Base-by-base conservation (phyloP, 768 basidiomycete species). In the Mycena epipterygia region DNA sequence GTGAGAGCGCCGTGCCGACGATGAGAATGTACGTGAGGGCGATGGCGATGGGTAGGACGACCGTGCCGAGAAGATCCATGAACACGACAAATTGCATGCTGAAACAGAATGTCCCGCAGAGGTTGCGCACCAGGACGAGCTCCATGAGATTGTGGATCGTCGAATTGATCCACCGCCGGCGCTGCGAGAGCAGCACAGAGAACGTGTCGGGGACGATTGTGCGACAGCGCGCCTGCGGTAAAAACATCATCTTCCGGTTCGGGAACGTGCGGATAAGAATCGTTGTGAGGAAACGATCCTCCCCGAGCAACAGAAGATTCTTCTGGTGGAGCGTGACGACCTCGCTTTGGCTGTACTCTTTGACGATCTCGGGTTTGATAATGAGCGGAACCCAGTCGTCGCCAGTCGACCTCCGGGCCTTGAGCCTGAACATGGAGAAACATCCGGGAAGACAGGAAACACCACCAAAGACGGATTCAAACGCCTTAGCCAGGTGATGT, bases 91-190 rank as follows among this genome's bases (percentile, higher is more conserved):
- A 99, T 80, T 99, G 98, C 97, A 98, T 99, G 82, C 96, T 98
- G 84, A 99, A 98, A 86, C 98, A 99, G 83, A 99, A 99, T 33
- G 97, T 99, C 39, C 98, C 98, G 81, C 98, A 99, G 19, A 98
- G 88, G 78, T 99, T 96, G 73, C 94, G 95, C 44, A 99, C 98
- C 70, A 95, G 90, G 39, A 98, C 95, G 42, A 99, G 92, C 80
- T 99, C 98, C 96, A 99, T 98, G 58, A 99, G 90, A 80, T 99
- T 99, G 85, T 99, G 98, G 58, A 99, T 95, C 0, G 98, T 99
- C 19, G 97, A 98, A 81, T 99, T 99, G 84, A 99, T 99, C 98
- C 98, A 99, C 65, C 98, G 92, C 23, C 98, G 92, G 35, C 98
- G 95, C 79, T 99, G 98, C 1, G 98, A 99, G 23, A 99, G 89